These are phyloP conservation scores for Beauveria sp. DNA, from an alignment of 2,329 filamentous ascomycete genomes.

Conservation along the genomic window DNA sequence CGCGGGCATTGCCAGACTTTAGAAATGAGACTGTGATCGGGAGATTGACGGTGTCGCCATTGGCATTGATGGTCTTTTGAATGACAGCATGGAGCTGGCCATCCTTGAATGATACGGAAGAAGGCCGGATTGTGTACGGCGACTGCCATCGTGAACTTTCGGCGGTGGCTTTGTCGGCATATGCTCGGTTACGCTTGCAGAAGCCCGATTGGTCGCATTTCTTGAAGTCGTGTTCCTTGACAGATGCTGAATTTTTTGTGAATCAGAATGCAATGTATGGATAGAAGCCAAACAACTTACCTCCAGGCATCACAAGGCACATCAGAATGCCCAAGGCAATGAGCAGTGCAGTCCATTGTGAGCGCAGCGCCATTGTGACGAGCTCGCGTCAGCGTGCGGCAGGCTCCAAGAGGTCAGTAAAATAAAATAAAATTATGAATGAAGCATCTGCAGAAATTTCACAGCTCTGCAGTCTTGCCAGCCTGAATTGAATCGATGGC, in stretches of 20 bases:
- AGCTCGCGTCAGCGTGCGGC: background rate
- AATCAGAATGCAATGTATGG: slow-evolving; percentile 8
- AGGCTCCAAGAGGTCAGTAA: background rate
- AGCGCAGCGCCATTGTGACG: slow-evolving; percentile 8
- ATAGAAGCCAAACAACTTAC: slow-evolving; percentile 30
- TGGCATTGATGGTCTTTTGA: slow-evolving; percentile 64
- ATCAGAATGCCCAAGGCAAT: slow-evolving; percentile 51
- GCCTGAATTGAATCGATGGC: slow-evolving; percentile 2
- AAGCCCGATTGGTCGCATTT: slow-evolving; percentile 94
- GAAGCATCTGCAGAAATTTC: slow-evolving; percentile 5
- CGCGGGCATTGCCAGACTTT: slow-evolving; percentile 77
- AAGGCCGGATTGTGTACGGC: slow-evolving; percentile 69
- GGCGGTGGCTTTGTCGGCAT: slow-evolving; percentile 67
- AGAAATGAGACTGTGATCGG: slow-evolving; percentile 84
- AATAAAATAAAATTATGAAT: background rate
- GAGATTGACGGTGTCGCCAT: slow-evolving; percentile 62
- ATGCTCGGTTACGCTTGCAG: slow-evolving; percentile 88
- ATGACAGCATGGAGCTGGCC: slow-evolving; percentile 74
- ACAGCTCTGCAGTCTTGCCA: background rate
- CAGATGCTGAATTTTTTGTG: slow-evolving; percentile 49
- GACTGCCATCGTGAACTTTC: slow-evolving; percentile 63
- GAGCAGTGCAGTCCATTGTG: slow-evolving; percentile 54
- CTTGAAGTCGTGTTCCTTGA: slow-evolving; percentile 97
- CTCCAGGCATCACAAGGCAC: slow-evolving; percentile 54
- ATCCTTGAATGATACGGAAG: slow-evolving; percentile 67